Evolutionary conservation across 2,329 filamentous ascomycete genomes (phyloP).

Genomic region (Chaetomiaceae sp.): DNA sequence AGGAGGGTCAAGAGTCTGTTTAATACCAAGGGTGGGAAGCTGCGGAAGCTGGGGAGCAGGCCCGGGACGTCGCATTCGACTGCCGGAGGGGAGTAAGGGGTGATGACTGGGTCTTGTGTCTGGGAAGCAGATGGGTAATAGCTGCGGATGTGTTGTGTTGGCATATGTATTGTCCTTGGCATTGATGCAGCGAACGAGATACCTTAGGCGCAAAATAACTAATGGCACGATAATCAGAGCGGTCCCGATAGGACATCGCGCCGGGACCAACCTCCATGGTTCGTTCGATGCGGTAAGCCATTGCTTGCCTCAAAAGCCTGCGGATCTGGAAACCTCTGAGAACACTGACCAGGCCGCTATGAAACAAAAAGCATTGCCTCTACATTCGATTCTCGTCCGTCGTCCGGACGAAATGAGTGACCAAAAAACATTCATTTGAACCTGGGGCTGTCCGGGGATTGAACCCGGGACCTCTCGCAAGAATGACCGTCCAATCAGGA

Average conservation of each 20-base stretch:
- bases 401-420: neutral
- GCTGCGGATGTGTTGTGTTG: neutral
- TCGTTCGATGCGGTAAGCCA: too few relatives aligned
- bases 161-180: too few relatives aligned
- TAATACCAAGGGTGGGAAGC: conserved; percentile 58
- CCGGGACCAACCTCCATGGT: too few relatives aligned
- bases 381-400: neutral
- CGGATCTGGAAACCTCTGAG: too few relatives aligned
- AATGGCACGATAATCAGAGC: too few relatives aligned
- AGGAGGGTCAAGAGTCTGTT: conserved; percentile 68
- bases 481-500: neutral
- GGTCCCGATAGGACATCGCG: too few relatives aligned
- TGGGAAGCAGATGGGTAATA: neutral
- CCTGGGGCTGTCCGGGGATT: conserved; percentile 33
- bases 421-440: neutral
- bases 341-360: too few relatives aligned
- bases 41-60: conserved; percentile 29
- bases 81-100: conserved; percentile 8
- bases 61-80: conserved; percentile 27
- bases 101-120: neutral
- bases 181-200: too few relatives aligned
- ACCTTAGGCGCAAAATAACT: too few relatives aligned
- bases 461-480: conserved; percentile 42
- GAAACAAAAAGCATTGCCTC: neutral
- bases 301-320: too few relatives aligned